A percentile compares a stretch with the other conserved stretches of the same genome.
phyloP scores from a whole-genome alignment of 345 rosid genomes.

The Ailanthus altissimus region DNA sequence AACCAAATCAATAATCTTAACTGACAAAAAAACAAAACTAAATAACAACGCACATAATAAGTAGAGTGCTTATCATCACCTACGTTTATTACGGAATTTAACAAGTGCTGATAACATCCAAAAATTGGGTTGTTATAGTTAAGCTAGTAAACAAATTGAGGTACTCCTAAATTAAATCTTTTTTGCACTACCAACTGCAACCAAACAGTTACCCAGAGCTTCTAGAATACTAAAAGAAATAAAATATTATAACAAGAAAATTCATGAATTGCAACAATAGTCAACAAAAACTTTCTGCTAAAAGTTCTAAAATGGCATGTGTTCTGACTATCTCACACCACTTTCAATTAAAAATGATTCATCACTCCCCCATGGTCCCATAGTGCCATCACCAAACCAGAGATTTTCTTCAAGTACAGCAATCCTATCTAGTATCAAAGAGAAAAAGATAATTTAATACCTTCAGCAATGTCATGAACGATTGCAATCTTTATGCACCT shows the following conservation, averaged over 20 bases:
- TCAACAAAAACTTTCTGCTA: not conserved
- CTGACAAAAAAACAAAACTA: not conserved
- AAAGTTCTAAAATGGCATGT: not conserved
- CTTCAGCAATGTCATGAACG: slow-evolving; percentile 96
- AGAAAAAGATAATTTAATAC: slow-evolving; percentile 27
- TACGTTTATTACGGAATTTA: not conserved
- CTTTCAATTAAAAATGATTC: not conserved
- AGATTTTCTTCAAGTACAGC: not conserved
- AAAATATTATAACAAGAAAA: not conserved
- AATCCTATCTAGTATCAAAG: not conserved
- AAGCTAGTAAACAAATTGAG: not conserved
- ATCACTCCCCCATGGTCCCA: not conserved
- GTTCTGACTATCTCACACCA: not conserved
- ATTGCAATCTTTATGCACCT: slow-evolving; percentile 97
- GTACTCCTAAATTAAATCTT: not conserved
- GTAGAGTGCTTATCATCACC: not conserved
- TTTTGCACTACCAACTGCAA: not conserved
- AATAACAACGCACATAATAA: not conserved
- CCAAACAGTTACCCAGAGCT: too few relatives aligned
- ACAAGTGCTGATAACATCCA: not conserved
- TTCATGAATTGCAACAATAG: not conserved
- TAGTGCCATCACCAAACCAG: not conserved
- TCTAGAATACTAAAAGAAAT: not conserved
- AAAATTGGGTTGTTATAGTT: not conserved
- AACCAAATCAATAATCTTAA: not conserved